A percentile compares a stretch with the other conserved stretches of the same genome.
phyloP scores from a whole-genome alignment of 192 early-diverging fungal genomes.

The Allomyces javanicus region DNA sequence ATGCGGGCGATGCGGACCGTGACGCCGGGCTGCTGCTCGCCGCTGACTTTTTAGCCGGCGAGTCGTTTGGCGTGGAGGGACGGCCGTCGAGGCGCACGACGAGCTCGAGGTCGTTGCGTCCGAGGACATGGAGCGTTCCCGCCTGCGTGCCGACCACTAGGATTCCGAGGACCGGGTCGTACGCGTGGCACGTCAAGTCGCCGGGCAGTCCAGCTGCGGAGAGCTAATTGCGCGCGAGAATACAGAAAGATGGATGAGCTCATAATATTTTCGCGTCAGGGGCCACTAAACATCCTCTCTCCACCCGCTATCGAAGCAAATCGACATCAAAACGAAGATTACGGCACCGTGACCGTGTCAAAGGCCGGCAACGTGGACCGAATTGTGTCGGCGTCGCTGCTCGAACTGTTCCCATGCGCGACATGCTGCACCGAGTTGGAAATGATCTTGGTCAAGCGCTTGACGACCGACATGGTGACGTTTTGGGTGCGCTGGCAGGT shows the following conservation, averaged over 20 bases:
- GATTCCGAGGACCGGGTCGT: not conserved
- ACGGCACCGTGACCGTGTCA: not conserved
- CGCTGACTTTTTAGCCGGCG: too few relatives aligned
- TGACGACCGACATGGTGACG: not conserved
- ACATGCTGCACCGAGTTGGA: not conserved
- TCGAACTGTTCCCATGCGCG: not conserved
- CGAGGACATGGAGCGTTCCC: not conserved
- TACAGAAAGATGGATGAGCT: too few relatives aligned
- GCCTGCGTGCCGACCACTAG: not conserved
- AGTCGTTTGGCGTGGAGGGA: not conserved
- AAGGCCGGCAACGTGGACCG: not conserved
- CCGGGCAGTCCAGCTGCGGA: not conserved
- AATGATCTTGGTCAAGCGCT: not conserved
- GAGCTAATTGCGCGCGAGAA: not conserved
- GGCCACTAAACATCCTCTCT: too few relatives aligned
- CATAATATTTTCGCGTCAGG: not conserved
- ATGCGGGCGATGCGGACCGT: not conserved
- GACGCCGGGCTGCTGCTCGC: not conserved
- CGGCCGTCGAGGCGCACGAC: not conserved
- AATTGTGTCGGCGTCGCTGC: not conserved
- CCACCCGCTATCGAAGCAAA: too few relatives aligned
- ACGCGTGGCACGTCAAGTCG: not conserved
- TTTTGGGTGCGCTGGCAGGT: not conserved
- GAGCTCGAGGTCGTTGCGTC: not conserved
- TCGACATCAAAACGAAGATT: too few relatives aligned